Evolutionary conservation across 129 eudicot species (phyloP).

Genomic region (Flaveria sonorensis): DNA sequence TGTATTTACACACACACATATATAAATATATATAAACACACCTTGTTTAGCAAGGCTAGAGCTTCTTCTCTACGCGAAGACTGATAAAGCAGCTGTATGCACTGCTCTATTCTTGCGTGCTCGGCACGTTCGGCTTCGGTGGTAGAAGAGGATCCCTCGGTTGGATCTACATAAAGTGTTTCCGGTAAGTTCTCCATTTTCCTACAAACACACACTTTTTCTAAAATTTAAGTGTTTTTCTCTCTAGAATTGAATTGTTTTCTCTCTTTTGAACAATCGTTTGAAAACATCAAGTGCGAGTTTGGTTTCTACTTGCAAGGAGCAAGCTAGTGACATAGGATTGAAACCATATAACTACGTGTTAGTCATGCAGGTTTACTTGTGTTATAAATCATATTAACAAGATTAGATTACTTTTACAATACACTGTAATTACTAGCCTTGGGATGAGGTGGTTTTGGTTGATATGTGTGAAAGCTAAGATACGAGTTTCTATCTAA

Average conservation of each 20-base stretch:
- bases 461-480: not conserved
- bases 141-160: not conserved
- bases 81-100: constrained; percentile 30
- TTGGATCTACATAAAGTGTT: constrained; percentile 35
- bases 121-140: not conserved
- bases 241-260: no score
- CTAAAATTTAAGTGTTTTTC: constrained; percentile 8
- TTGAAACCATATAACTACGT: constrained; percentile 10
- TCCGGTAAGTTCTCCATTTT: constrained; percentile 46
- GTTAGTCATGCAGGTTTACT: constrained; percentile 24
- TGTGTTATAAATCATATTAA: not conserved
- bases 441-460: not conserved
- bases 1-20: not conserved
- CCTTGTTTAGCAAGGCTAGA: constrained; percentile 34
- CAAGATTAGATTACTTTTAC: not conserved
- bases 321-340: not conserved
- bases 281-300: not conserved
- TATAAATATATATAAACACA: not conserved
- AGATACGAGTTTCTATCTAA: not conserved
- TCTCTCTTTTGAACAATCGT: constrained; percentile 2
- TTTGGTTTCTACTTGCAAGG: constrained; percentile 8
- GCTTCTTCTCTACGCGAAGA: constrained; percentile 37
- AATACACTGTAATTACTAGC: not conserved
- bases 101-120: constrained; percentile 23
- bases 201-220: not conserved